Conservation (phyloP, 495 filamentous ascomycete species). For the Amniculicola lignicola region DNA sequence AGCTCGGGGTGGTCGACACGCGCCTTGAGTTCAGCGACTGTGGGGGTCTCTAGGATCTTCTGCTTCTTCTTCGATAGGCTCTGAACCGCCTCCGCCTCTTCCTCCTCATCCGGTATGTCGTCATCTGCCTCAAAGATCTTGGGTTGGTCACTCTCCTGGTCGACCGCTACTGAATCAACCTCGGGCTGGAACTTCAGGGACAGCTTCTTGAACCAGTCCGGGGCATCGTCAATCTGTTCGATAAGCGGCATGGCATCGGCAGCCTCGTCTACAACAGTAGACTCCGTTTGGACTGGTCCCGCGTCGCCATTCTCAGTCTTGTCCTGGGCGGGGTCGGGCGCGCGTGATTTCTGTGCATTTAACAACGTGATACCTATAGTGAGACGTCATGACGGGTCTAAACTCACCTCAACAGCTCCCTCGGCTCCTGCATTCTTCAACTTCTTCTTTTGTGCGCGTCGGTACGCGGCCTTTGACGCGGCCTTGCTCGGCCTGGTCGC, state of each 20-base stretch:
- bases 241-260: too few species aligned
- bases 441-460: conserved; percentile 36
- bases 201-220: conserved; percentile 75
- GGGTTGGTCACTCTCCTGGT: conserved; percentile 74
- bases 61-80: conserved; percentile 90
- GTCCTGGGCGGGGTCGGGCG: too few species aligned
- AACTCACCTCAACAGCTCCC: too few species aligned
- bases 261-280: too few species aligned
- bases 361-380: too few species aligned
- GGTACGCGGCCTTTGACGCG: conserved; percentile 38
- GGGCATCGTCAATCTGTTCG: too few species aligned
- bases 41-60: conserved; percentile 86
- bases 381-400: too few species aligned
- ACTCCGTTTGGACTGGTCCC: too few species aligned
- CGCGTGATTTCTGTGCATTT: too few species aligned
- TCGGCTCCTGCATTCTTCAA: too few species aligned
- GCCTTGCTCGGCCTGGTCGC: too few species aligned
- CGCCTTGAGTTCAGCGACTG: conserved; percentile 91
- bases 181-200: conserved; percentile 68
- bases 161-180: conserved; percentile 51
- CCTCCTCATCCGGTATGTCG: conserved; percentile 80
- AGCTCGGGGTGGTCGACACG: conserved; percentile 87
- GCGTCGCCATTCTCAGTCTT: too few species aligned
- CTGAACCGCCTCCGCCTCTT: conserved; percentile 60
- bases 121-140: conserved; percentile 84